Percentiles rank a stretch among this genome's conserved stretches.
Conservation (phyloP, 2,329 filamentous ascomycete species). For the Colletotrichum phormii region DNA sequence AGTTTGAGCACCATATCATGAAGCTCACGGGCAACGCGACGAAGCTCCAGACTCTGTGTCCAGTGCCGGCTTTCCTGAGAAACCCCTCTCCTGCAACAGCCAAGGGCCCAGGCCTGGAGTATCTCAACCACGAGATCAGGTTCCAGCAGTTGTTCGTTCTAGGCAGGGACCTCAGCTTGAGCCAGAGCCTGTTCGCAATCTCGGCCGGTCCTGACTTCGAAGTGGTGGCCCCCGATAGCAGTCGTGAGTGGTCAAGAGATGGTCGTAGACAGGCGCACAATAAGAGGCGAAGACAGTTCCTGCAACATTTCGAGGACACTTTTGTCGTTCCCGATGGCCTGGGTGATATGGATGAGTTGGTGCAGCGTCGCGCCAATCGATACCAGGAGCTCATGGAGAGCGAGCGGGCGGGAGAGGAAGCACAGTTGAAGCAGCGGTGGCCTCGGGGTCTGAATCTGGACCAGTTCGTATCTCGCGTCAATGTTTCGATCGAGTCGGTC, state of each 20-base stretch:
- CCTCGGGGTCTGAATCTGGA: slow-evolving; percentile 28
- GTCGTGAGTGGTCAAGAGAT: slow-evolving; percentile 22
- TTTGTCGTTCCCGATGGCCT: slow-evolving; percentile 38
- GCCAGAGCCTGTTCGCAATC: slow-evolving; percentile 26
- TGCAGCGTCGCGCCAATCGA: slow-evolving; percentile 23
- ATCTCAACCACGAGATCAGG: slow-evolving; percentile 4
- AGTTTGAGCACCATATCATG: slow-evolving; percentile 51
- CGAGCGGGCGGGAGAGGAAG: not conserved
- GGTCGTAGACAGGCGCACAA: slow-evolving; percentile 8
- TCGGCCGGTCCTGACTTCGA: slow-evolving; percentile 8
- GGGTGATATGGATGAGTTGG: slow-evolving; percentile 34
- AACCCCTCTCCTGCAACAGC: not conserved
- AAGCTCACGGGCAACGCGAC: not conserved
- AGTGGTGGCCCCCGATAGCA: slow-evolving; percentile 26
- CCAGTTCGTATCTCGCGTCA: slow-evolving; percentile 31
- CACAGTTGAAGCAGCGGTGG: slow-evolving; percentile 30
- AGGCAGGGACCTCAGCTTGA: slow-evolving; percentile 24
- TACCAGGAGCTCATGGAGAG: slow-evolving; percentile 16
- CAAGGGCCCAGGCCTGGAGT: slow-evolving; percentile 18
- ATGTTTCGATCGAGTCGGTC: slow-evolving; percentile 34
- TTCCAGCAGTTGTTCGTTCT: slow-evolving; percentile 37
- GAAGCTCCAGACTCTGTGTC: slow-evolving; percentile 28
- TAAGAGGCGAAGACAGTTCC: slow-evolving; percentile 29
- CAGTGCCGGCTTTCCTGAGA: slow-evolving; percentile 20
- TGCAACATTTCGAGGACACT: slow-evolving; percentile 28